A percentile compares a stretch with the other conserved stretches of the same genome.
These are phyloP conservation scores for Pichia rugopelliculosa DNA, from an alignment of 805 yeast species.

Conservation along the genomic window DNA sequence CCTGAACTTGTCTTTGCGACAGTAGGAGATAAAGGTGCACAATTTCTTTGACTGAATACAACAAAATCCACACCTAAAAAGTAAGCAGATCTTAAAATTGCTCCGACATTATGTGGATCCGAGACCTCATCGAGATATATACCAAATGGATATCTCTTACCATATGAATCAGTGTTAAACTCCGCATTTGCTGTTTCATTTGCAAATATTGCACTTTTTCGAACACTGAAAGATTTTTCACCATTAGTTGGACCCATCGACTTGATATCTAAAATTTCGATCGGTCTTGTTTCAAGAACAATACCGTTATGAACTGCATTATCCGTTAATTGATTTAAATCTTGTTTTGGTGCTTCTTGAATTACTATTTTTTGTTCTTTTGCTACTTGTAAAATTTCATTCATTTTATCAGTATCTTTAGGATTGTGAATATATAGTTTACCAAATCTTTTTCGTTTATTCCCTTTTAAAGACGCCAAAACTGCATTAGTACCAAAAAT, in stretches of 20 bases:
- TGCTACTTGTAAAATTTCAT: conserved; percentile 42
- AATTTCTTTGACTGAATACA: conserved; percentile 58
- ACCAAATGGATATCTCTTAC: conserved; percentile 52
- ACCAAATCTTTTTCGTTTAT: conserved; percentile 46
- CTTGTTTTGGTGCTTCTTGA: conserved; percentile 33
- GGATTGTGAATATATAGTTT: conserved; percentile 42
- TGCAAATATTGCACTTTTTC: neutral
- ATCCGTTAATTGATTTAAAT: conserved; percentile 51
- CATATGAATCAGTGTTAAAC: conserved; percentile 4
- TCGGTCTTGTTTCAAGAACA: conserved; percentile 59
- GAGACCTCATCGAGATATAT: conserved; percentile 70
- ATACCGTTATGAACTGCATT: conserved; percentile 78
- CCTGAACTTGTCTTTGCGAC: conserved; percentile 82
- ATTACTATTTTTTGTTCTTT: conserved; percentile 34
- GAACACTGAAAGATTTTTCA: conserved; percentile 4
- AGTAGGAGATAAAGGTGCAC: conserved; percentile 69
- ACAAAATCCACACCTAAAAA: conserved; percentile 79
- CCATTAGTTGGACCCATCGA: neutral
- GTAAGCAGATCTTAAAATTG: conserved; percentile 70
- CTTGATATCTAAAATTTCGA: conserved; percentile 23
- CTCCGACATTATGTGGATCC: conserved; percentile 87
- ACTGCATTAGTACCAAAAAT: conserved; percentile 75
- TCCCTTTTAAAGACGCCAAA: conserved; percentile 54
- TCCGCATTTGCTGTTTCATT: neutral
- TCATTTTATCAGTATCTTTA: conserved; percentile 21